phyloP scores from a whole-genome alignment of 441 rosid genomes.

The Mallotus repandus region DNA sequence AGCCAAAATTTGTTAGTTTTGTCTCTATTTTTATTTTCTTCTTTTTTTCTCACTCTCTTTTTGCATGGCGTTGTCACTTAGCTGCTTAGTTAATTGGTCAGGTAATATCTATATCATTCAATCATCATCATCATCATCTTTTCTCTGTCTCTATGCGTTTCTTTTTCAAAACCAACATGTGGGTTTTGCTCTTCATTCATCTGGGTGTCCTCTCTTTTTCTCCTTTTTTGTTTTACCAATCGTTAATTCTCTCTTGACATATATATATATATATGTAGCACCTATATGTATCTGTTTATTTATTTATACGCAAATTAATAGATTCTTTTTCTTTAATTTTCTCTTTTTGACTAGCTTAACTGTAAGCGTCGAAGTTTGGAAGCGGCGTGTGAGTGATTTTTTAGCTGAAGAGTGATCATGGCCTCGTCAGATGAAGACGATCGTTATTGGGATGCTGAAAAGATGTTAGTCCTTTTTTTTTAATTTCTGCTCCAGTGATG shows the following conservation, averaged over 20 bases:
- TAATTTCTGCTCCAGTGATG: not conserved
- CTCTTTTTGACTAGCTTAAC: conserved; percentile 1
- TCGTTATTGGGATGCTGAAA: conserved; percentile 21
- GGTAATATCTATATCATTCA: not conserved
- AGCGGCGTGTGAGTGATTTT: not conserved
- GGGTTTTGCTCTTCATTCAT: not conserved
- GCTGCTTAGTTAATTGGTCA: conserved; percentile 11
- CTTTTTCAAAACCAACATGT: not conserved
- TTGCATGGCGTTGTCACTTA: conserved; percentile 35
- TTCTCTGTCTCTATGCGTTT: conserved; percentile 2
- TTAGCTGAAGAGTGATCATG: conserved; percentile 3
- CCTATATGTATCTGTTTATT: not conserved
- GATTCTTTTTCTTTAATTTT: too few species aligned
- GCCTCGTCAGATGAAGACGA: conserved; percentile 8
- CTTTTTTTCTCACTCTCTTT: conserved; percentile 12
- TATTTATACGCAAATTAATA: too few species aligned
- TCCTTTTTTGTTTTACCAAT: not conserved
- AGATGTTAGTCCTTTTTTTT: conserved; percentile 24
- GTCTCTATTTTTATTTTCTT: conserved; percentile 14
- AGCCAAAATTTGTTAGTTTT: conserved; percentile 11
- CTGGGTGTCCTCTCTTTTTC: conserved; percentile 14
- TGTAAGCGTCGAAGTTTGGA: not conserved
- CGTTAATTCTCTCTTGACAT: too few species aligned
- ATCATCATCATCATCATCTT: not conserved
- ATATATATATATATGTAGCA: not conserved